phyloP scores from a whole-genome alignment of 2,329 filamentous ascomycete genomes.

The Aureobasidium mangrovei region DNA sequence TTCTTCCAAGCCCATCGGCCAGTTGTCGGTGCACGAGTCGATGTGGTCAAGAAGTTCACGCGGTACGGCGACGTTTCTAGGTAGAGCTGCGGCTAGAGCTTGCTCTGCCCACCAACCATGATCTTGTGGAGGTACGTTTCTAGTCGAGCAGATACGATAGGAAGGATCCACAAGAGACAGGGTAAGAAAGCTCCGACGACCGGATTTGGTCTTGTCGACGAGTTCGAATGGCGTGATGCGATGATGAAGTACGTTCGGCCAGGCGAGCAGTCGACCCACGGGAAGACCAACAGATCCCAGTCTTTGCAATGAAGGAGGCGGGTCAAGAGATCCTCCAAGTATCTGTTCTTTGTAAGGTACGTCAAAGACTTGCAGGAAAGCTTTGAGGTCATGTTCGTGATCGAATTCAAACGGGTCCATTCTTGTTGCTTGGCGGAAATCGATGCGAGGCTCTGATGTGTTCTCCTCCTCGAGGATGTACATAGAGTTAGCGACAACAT shows the following conservation, averaged over 20 bases:
- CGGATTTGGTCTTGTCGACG: conserved; percentile 39
- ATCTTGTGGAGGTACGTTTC: conserved; percentile 41
- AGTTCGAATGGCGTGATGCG: conserved; percentile 41
- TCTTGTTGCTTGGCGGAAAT: conserved; percentile 35
- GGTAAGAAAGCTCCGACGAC: conserved; percentile 47
- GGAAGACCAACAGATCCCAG: conserved; percentile 40
- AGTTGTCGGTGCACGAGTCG: not conserved
- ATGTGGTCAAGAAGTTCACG: not conserved
- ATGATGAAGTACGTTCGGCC: conserved; percentile 45
- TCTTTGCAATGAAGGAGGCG: conserved; percentile 28
- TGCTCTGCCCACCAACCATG: conserved; percentile 32
- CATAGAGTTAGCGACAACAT: conserved; percentile 51
- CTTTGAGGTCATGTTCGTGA: conserved; percentile 20
- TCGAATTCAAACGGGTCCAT: conserved; percentile 17
- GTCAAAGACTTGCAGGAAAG: not conserved
- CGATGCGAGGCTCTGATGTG: conserved; percentile 42
- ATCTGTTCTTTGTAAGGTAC: not conserved
- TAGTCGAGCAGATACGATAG: conserved; percentile 40
- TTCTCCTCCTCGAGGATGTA: conserved; percentile 54
- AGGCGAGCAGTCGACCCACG: conserved; percentile 42
- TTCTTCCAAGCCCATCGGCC: not conserved
- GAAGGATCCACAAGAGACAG: conserved; percentile 50
- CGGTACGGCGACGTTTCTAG: not conserved
- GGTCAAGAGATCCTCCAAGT: not conserved
- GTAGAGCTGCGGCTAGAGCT: not conserved